Evolutionary conservation across 2,329 filamentous ascomycete species (phyloP).

Genomic region (Huntiella bhutanensis): DNA sequence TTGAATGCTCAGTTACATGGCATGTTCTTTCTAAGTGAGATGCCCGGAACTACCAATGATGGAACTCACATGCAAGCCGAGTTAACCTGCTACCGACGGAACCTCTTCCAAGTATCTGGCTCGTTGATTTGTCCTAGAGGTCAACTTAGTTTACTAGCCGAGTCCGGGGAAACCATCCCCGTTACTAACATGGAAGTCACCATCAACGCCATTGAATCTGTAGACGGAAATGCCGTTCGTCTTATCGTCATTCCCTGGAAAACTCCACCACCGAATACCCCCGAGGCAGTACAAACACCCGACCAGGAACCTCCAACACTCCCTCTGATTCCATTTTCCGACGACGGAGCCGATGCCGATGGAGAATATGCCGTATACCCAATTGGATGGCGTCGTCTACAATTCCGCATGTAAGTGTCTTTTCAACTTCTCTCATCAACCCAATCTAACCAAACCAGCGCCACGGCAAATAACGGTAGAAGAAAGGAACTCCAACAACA

Average conservation of each 20-base stretch:
- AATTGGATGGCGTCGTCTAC: constrained; percentile 81
- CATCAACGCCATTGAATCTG: constrained; percentile 84
- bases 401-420: constrained; percentile 56
- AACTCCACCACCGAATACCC: constrained; percentile 64
- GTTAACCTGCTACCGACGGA: constrained; percentile 86
- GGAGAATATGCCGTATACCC: constrained; percentile 80
- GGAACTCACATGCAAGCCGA: constrained; percentile 50
- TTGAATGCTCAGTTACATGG: constrained; percentile 59
- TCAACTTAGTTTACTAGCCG: constrained; percentile 62
- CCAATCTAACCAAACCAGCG: constrained; percentile 29
- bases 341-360: constrained; percentile 40
- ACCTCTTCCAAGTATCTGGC: constrained; percentile 89
- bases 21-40: constrained; percentile 78
- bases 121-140: constrained; percentile 64
- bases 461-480: constrained; percentile 88
- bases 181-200: constrained; percentile 70
- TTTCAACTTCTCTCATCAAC: not conserved
- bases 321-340: constrained; percentile 49
- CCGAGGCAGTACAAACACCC: constrained; percentile 40
- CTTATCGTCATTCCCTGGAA: constrained; percentile 98
- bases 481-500: constrained; percentile 92
- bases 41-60: constrained; percentile 43
- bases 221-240: constrained; percentile 79
- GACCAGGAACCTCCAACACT: constrained; percentile 80
- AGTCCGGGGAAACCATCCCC: constrained; percentile 66